Conservation (phyloP, 306 rosid genomes). For the Vicia sativa region DNA sequence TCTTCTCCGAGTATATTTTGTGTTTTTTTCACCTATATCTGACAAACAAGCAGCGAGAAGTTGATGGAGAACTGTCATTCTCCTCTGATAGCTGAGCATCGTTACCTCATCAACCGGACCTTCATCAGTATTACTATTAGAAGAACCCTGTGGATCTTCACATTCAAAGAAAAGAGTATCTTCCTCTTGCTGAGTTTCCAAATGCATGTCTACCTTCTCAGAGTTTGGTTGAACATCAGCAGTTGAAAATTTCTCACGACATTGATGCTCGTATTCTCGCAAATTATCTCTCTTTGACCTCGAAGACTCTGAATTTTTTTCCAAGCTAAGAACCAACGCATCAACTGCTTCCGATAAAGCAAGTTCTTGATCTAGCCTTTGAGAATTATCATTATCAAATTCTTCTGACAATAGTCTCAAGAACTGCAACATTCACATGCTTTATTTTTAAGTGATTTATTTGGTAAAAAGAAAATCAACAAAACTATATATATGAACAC, state of each 20-base stretch:
- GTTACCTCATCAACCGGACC: conserved; percentile 63
- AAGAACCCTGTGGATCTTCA: conserved; percentile 41
- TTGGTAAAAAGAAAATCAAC: not conserved
- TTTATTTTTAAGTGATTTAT: conserved; percentile 24
- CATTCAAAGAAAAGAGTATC: conserved; percentile 41
- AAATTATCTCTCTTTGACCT: conserved; percentile 55
- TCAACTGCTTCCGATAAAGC: conserved; percentile 81
- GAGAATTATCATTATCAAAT: conserved; percentile 48
- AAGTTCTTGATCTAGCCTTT: conserved; percentile 66
- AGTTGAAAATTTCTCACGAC: conserved; percentile 66
- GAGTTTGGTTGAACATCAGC: conserved; percentile 52
- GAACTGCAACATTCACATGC: conserved; percentile 55
- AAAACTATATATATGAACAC: not conserved
- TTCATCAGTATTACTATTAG: conserved; percentile 42
- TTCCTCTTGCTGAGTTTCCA: conserved; percentile 43
- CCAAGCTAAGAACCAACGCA: conserved; percentile 60
- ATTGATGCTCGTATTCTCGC: conserved; percentile 68
- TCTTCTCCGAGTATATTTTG: conserved; percentile 59
- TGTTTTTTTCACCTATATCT: conserved; percentile 52
- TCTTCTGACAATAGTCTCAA: conserved; percentile 79
- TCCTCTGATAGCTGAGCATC: conserved; percentile 73
- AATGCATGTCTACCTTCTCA: conserved; percentile 49
- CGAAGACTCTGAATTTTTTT: conserved; percentile 46
- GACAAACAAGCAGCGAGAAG: conserved; percentile 89
- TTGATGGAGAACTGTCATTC: conserved; percentile 73